Percentiles rank a stretch among this genome's conserved stretches.
Conservation (phyloP, 768 basidiomycete genomes). For the Russula griseocarnosa region DNA sequence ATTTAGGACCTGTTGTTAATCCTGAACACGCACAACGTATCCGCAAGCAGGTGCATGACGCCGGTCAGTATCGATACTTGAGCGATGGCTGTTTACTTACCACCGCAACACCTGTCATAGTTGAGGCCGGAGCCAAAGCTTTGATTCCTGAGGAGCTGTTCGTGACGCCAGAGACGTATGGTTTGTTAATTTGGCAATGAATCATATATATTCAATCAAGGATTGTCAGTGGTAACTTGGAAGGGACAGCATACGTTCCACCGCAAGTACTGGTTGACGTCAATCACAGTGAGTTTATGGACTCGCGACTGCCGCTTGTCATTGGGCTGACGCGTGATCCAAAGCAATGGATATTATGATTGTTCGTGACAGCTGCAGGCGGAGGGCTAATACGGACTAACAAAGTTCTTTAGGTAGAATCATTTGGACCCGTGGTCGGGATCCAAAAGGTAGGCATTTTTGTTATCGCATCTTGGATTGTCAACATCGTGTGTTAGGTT, state of each 20-base stretch:
- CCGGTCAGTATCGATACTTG: constrained; percentile 47
- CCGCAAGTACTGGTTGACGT: constrained; percentile 91
- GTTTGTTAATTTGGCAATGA: constrained; percentile 7
- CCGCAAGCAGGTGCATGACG: constrained; percentile 80
- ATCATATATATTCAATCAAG: background rate
- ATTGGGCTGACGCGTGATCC: constrained; percentile 14
- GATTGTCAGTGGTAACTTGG: constrained; percentile 5
- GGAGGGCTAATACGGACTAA: constrained; percentile 11
- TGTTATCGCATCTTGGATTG: background rate
- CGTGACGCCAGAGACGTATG: constrained; percentile 63
- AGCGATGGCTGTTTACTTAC: background rate
- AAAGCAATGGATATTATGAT: constrained; percentile 91
- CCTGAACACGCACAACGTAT: constrained; percentile 81
- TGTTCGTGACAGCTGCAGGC: constrained; percentile 39
- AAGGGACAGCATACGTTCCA: constrained; percentile 77
- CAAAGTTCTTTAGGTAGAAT: constrained; percentile 56
- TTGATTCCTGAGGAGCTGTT: constrained; percentile 68
- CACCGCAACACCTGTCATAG: constrained; percentile 35
- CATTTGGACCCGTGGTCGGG: constrained; percentile 90
- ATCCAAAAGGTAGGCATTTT: constrained; percentile 70
- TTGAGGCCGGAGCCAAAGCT: constrained; percentile 73
- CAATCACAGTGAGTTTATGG: constrained; percentile 65
- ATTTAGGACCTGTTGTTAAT: constrained; percentile 91
- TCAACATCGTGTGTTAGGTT: constrained; percentile 44
- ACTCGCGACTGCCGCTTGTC: background rate